Base-by-base conservation (phyloP, 495 filamentous ascomycete species). In the Neurospora cerealis region DNA sequence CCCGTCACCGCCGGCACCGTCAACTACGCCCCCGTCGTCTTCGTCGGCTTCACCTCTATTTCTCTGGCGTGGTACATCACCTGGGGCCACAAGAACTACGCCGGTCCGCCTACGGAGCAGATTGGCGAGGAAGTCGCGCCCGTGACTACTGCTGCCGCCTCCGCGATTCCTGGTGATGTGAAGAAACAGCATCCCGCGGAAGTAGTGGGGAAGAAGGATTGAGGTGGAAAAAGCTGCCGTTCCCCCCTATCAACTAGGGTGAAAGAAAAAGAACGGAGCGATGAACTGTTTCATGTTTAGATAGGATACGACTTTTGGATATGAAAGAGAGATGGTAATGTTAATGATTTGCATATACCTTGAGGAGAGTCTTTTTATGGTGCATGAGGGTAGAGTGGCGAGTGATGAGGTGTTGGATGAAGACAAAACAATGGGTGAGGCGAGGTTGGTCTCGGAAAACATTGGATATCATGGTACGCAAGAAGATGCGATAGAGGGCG, bases 31-130 rank as follows among this genome's bases (percentile, higher is more conserved):
- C 87, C 88, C 8, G 90, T 91, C 0, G 89, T 90, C 3, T 82
- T 86, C 38, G 86, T 89, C 28, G 90, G 87, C 3, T 91, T 91
- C 72, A 85, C 89, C 69, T 80, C 81, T 15, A 79, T 90, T 36
- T 86, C 83, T 19, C 76, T 76, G 7, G 72, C 76, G 48, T 86
- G 83, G 83, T 86, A 86, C 78, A 75, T 76, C 13, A 76, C 79
- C 48, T 84, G 91, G 84, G 91, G 91, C 42, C 87, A 89, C 73
- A 90, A 90, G 80, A 85, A 91, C 75, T 93, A 93, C 78, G 86
- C 83, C 11, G 92, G 92, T 0, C 92, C 92, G 0, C 90, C 91
- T 6, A 81, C 79, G 13, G 77, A 78, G 70, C 66, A 70, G 6
- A 36, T 79, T 13, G 76, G 72, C 3, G 54, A 62, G 54, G 54